Conservation (phyloP, 371 early-diverging fungal species). For the Syncephalastrum racemosum region DNA sequence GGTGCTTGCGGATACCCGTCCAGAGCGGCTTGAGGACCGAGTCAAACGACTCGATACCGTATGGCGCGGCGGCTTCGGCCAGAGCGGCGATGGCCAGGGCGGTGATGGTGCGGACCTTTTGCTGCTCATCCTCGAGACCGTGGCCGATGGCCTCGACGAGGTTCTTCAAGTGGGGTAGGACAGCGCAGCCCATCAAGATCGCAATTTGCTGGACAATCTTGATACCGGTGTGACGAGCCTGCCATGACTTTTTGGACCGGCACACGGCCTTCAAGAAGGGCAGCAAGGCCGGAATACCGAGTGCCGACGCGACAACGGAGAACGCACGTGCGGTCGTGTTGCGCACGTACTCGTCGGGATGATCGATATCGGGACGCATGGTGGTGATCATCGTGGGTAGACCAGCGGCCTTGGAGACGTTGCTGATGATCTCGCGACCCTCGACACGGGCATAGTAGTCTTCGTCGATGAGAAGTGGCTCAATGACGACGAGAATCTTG, state of each 20-base stretch:
- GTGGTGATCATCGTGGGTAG: conserved; percentile 97
- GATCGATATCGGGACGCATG: conserved; percentile 98
- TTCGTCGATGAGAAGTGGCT: conserved; percentile 95
- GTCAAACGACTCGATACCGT: conserved; percentile 98
- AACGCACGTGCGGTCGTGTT: conserved; percentile 98
- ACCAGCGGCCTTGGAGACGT: conserved; percentile 97
- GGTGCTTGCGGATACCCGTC: conserved; percentile 92
- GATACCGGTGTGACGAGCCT: conserved; percentile 98
- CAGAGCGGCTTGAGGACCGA: conserved; percentile 88
- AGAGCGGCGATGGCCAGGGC: conserved; percentile 94
- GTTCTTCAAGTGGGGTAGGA: conserved; percentile 91
- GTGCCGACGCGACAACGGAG: conserved; percentile 95
- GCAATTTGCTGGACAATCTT: conserved; percentile 97
- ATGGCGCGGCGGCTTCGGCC: conserved; percentile 97
- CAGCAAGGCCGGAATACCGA: conserved; percentile 92
- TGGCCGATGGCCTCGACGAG: conserved; percentile 90
- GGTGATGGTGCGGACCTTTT: conserved; percentile 94
- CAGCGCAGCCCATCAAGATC: conserved; percentile 90
- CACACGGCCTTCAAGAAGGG: conserved; percentile 98
- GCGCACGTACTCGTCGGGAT: conserved; percentile 96
- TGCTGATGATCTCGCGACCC: conserved; percentile 97
- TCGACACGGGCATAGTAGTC: conserved; percentile 98
- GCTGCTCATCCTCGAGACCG: conserved; percentile 94
- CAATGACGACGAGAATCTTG: conserved; percentile 97
- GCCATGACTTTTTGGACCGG: conserved; percentile 94